Conservation (phyloP, 116 monocot species). For the Papilionanthe hybrid region DNA sequence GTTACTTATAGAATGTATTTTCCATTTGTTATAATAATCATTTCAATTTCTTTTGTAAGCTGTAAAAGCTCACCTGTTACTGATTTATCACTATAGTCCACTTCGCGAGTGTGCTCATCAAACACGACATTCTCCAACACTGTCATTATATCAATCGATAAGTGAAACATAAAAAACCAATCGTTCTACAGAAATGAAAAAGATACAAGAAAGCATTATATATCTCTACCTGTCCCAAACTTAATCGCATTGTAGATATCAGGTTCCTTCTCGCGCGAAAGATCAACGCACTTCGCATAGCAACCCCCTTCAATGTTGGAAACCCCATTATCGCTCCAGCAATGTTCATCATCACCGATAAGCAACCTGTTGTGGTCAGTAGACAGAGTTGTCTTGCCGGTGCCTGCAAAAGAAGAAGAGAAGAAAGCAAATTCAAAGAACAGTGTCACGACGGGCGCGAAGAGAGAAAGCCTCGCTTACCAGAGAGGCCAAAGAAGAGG, state of each 20-base stretch:
- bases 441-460: too few relatives aligned
- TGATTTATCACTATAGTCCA: slow-evolving; percentile 78
- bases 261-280: slow-evolving; percentile 81
- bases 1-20: too few relatives aligned
- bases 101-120: slow-evolving; percentile 76
- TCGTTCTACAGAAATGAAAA: not conserved
- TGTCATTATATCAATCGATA: slow-evolving; percentile 13
- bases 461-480: slow-evolving; percentile 34
- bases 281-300: slow-evolving; percentile 87
- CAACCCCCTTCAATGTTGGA: slow-evolving; percentile 99
- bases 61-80: slow-evolving; percentile 52
- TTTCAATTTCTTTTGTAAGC: too few relatives aligned
- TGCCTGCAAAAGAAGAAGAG: slow-evolving; percentile 34
- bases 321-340: slow-evolving; percentile 93
- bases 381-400: slow-evolving; percentile 92
- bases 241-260: slow-evolving; percentile 97
- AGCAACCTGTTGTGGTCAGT: slow-evolving; percentile 86
- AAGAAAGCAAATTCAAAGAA: slow-evolving; percentile 1
- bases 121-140: slow-evolving; percentile 92
- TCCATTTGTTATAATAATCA: too few relatives aligned
- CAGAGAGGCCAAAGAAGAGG: slow-evolving; percentile 95
- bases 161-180: slow-evolving; percentile 1
- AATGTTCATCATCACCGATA: slow-evolving; percentile 94
- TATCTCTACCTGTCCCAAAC: slow-evolving; percentile 71
- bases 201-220: not conserved